Percentiles rank a stretch among this genome's conserved stretches.
These are phyloP conservation scores for Luvunga scandens DNA, from an alignment of 345 rosid genomes.

Conservation along the genomic window DNA sequence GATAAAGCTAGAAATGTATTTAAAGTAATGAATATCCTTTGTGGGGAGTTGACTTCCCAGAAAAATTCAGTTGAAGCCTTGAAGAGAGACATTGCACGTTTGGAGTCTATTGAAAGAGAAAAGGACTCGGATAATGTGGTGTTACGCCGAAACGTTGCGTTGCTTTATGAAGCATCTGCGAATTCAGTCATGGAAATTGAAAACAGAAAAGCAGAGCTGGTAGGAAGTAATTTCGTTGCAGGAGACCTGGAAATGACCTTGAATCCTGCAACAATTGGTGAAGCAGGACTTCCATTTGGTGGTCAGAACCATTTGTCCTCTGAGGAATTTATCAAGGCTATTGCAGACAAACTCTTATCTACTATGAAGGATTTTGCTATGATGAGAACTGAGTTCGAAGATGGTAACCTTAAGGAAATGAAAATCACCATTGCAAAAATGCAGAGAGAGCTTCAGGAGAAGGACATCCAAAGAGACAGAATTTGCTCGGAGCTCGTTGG, in stretches of 20 bases:
- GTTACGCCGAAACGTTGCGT: conserved; percentile 44
- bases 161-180: conserved; percentile 72
- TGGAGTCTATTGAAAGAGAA: conserved; percentile 45
- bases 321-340: conserved; percentile 51
- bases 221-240: conserved; percentile 24
- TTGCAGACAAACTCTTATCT: conserved; percentile 51
- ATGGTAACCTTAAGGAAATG: conserved; percentile 64
- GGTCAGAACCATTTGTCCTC: conserved; percentile 32
- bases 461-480: conserved; percentile 74
- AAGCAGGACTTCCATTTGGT: conserved; percentile 22
- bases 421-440: conserved; percentile 57
- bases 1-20: conserved; percentile 49
- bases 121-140: conserved; percentile 49
- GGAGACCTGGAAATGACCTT: conserved; percentile 28
- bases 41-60: conserved; percentile 32
- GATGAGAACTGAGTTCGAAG: conserved; percentile 46
- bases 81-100: conserved; percentile 38
- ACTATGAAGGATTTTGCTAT: conserved; percentile 47
- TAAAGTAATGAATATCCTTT: conserved; percentile 35
- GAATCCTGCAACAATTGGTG: conserved; percentile 24
- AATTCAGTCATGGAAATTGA: conserved; percentile 63
- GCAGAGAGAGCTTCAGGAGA: conserved; percentile 93
- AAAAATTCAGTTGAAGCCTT: conserved; percentile 39
- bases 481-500: conserved; percentile 75
- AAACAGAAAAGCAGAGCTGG: conserved; percentile 46